Evolutionary conservation across 164 flowering plant genomes (phyloP).

Genomic region (Magnolia kwangsiensis): DNA sequence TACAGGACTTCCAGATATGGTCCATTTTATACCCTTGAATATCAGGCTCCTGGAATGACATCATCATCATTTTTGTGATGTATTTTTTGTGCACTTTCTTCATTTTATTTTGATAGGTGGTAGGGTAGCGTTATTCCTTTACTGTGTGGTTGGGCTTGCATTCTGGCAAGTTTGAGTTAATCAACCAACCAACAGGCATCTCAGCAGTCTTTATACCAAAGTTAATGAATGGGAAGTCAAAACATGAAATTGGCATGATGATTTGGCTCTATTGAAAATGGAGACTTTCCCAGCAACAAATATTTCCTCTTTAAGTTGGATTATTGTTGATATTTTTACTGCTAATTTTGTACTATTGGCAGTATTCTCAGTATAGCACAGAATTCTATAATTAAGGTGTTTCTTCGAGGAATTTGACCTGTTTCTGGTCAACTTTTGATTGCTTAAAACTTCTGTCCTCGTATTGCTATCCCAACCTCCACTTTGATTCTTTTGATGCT

Average conservation of each 20-base stretch:
- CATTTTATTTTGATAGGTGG: neutral
- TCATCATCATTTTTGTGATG: neutral
- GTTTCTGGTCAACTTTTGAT: neutral
- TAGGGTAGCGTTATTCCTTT: neutral
- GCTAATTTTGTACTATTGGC: neutral
- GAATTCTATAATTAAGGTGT: neutral
- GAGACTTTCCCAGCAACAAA: neutral
- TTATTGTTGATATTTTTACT: neutral
- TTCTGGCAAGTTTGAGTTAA: neutral
- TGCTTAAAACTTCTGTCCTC: neutral
- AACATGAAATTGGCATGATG: neutral
- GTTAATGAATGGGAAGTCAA: neutral
- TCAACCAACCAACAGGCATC: neutral
- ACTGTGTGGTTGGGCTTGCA: neutral
- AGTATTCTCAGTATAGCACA: neutral
- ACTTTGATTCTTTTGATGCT: neutral
- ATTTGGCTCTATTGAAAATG: neutral
- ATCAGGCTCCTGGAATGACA: neutral
- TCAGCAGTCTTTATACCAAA: neutral
- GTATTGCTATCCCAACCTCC: neutral
- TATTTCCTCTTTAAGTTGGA: neutral
- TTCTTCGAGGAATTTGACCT: conserved; percentile 3
- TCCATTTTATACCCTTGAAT: neutral
- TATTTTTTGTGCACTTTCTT: neutral
- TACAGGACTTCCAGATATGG: neutral